These are phyloP conservation scores for Hypseocharis bilobata DNA, from an alignment of 441 rosid genomes.

Conservation along the genomic window DNA sequence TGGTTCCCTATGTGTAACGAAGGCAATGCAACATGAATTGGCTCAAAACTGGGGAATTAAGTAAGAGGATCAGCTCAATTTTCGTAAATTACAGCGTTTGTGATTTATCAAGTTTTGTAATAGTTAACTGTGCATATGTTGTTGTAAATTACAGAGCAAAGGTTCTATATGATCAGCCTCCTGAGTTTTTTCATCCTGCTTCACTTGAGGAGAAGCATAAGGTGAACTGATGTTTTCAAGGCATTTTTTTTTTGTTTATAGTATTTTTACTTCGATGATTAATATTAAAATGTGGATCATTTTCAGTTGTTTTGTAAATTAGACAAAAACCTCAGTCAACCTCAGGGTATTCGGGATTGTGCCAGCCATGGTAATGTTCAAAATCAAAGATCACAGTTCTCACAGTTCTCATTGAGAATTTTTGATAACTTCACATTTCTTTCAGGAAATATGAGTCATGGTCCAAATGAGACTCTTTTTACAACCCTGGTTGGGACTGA, in stretches of 20 bases:
- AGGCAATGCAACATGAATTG: constrained; percentile 93
- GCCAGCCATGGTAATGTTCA: constrained; percentile 45
- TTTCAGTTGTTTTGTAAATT: constrained; percentile 77
- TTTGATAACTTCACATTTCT: neutral
- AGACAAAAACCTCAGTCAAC: constrained; percentile 42
- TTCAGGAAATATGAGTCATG: constrained; percentile 14
- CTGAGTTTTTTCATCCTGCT: constrained; percentile 70
- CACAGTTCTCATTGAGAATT: too few relatives aligned
- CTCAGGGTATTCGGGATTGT: constrained; percentile 50
- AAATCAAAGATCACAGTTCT: neutral
- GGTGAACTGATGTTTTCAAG: constrained; percentile 35
- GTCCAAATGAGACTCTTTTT: constrained; percentile 48
- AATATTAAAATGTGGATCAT: constrained; percentile 18
- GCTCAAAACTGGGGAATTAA: constrained; percentile 91
- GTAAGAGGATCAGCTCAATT: constrained; percentile 39
- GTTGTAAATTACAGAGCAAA: constrained; percentile 44
- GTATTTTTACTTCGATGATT: neutral
- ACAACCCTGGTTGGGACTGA: constrained; percentile 34
- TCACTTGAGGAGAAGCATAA: constrained; percentile 63
- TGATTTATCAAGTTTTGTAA: constrained; percentile 1
- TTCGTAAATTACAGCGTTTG: constrained; percentile 18
- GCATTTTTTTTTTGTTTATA: constrained; percentile 5
- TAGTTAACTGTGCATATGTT: constrained; percentile 17
- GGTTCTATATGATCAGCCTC: constrained; percentile 90
- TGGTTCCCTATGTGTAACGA: constrained; percentile 79